Evolutionary conservation across 2,329 filamentous ascomycete genomes (phyloP), one percentile per base, ranked within the genome.

Genomic region (Penicillium sp.): DNA sequence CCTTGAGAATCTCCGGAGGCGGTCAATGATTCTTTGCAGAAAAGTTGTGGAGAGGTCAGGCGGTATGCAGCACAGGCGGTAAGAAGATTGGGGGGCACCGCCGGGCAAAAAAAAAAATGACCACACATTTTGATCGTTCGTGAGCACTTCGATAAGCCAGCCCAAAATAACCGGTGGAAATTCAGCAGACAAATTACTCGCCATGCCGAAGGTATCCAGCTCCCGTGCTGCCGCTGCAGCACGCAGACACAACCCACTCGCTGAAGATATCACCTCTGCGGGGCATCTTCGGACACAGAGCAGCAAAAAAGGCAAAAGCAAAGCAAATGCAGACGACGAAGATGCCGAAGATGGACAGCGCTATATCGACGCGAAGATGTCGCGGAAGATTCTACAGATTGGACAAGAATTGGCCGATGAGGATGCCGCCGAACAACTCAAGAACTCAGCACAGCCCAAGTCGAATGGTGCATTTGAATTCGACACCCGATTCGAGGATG

Each of bases 381-480:
- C 92, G 49, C 81, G 85, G 60, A 90, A 89, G 63, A 99, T 99
- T 67, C 69, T 99, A 53, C 83, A 87, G 59, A 89, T 97, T 62
- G 92, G 92, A 47, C 87, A 91, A 63, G 89, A 95, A 65, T 77
- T 99, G 12, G 86, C 83, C 12, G 89, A 93, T 35, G 92, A 97
- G 68, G 89, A 92, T 47, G 80, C 79, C 49, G 75, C 77, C 29
- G 77, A 82, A 58, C 63, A 63, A 30, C 63, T 60, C 29, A 58
- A 68, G 59, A 56, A 66, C 53, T 61, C 73, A 58, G 66, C 73
- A 58, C 58, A 73, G 53, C 64, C 72, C 53, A 65, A 75, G 50
- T 68, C 74, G 16, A 85, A 87, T 60, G 70, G 78, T 25, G 82
- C 88, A 3, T 96, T 95, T 65, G 82, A 86, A 54, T 92, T 95